These are phyloP conservation scores for Aspergillus vadensis DNA, from an alignment of 2,329 filamentous ascomycete genomes.

Conservation along the genomic window DNA sequence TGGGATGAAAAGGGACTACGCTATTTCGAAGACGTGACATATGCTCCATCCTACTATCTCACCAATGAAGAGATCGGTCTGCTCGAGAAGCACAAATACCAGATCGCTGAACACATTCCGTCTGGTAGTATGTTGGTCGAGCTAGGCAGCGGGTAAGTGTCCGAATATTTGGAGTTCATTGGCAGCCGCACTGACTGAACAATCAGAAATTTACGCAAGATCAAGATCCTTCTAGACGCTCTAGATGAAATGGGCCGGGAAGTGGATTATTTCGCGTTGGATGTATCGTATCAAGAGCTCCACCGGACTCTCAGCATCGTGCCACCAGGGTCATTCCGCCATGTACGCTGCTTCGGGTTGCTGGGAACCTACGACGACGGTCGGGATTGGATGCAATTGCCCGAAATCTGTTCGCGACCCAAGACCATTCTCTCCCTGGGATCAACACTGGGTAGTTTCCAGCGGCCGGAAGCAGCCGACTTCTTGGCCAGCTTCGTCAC, in stretches of 20 bases:
- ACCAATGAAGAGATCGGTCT: constrained; percentile 12
- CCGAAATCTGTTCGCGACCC: constrained; percentile 47
- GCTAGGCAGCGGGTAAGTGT: constrained; percentile 17
- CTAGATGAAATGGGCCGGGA: constrained; percentile 71
- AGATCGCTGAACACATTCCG: constrained; percentile 8
- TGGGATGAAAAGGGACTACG: constrained; percentile 29
- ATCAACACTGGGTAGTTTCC: constrained; percentile 16
- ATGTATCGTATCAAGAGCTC: constrained; percentile 74
- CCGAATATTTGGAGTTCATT: neutral
- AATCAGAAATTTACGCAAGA: constrained; percentile 66
- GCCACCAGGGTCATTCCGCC: constrained; percentile 61
- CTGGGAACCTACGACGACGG: constrained; percentile 87
- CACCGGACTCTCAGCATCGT: constrained; percentile 67
- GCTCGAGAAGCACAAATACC: constrained; percentile 7
- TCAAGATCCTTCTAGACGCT: constrained; percentile 75
- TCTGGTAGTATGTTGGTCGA: constrained; percentile 14
- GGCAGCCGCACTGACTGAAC: constrained; percentile 48
- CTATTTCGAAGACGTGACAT: constrained; percentile 32
- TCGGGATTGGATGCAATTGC: constrained; percentile 71
- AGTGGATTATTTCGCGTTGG: constrained; percentile 83
- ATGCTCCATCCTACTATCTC: constrained; percentile 14
- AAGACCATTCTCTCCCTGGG: constrained; percentile 15
- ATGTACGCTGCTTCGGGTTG: constrained; percentile 75
- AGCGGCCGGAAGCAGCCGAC: constrained; percentile 2
- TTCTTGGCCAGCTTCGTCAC: constrained; percentile 13